These are phyloP conservation scores for Kodamaea leandrae DNA, from an alignment of 805 yeast genomes.

Conservation along the genomic window DNA sequence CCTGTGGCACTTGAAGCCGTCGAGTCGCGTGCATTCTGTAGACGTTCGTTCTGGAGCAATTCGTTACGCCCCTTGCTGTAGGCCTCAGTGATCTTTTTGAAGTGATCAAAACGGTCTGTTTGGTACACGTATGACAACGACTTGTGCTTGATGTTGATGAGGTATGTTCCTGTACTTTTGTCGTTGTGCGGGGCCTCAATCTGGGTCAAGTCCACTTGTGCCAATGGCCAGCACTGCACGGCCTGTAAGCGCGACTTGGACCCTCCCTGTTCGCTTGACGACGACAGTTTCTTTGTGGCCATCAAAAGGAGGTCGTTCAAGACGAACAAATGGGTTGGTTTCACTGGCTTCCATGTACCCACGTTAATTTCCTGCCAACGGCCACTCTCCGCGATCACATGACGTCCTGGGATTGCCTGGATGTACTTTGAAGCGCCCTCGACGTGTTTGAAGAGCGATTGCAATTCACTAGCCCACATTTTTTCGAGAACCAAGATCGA, in stretches of 20 bases:
- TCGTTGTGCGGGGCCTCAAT: conserved; percentile 25
- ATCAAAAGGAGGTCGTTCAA: conserved; percentile 74
- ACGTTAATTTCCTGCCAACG: conserved; percentile 86
- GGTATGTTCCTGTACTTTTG: conserved; percentile 25
- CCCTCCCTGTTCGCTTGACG: conserved; percentile 9
- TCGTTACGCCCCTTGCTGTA: conserved; percentile 63
- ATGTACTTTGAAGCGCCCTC: conserved; percentile 87
- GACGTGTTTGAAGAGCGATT: conserved; percentile 70
- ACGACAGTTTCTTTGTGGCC: conserved; percentile 54
- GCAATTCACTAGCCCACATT: conserved; percentile 76
- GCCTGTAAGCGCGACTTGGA: conserved; percentile 52
- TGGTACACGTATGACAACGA: conserved; percentile 54
- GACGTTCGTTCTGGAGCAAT: conserved; percentile 29
- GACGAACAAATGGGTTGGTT: conserved; percentile 71
- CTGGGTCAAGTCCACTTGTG: conserved; percentile 52
- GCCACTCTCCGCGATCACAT: conserved; percentile 72
- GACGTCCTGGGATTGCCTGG: conserved; percentile 75
- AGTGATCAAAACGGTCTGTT: conserved; percentile 60
- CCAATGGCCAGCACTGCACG: conserved; percentile 74
- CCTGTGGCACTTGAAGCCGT: conserved; percentile 6
- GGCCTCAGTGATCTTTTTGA: conserved; percentile 50
- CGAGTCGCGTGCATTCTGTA: conserved; percentile 16
- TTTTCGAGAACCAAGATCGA: conserved; percentile 71
- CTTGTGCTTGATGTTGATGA: conserved; percentile 47
- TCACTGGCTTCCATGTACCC: conserved; percentile 78